Evolutionary conservation across 148 eudicot species (phyloP).

Genomic region (Polygonum maritimum): DNA sequence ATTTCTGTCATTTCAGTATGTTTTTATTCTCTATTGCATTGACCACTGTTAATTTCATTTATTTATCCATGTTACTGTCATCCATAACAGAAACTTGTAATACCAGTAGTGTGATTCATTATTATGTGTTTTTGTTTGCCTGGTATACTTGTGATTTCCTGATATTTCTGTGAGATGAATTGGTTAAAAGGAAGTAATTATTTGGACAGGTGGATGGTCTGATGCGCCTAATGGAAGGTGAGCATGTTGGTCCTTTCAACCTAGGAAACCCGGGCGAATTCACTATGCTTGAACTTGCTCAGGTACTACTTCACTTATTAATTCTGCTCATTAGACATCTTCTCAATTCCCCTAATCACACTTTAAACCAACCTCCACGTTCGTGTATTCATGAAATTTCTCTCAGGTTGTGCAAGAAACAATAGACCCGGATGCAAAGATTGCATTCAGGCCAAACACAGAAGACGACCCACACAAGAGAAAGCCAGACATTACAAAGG

Average conservation of each 20-base stretch:
- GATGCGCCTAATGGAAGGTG: slow-evolving; percentile 96
- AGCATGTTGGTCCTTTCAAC: slow-evolving; percentile 94
- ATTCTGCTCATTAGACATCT: not conserved
- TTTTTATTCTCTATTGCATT: not conserved
- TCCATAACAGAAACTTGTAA: not conserved
- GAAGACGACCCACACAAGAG: slow-evolving; percentile 98
- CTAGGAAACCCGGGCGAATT: slow-evolving; percentile 98
- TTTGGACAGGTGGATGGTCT: slow-evolving; percentile 76
- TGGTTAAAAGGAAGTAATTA: not conserved
- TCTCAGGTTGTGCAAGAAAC: slow-evolving; percentile 90
- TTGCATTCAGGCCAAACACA: slow-evolving; percentile 72
- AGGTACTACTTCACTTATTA: slow-evolving; percentile 29
- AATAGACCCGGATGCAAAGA: slow-evolving; percentile 86
- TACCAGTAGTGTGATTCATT: not conserved
- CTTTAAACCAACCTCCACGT: not conserved
- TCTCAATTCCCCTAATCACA: not conserved
- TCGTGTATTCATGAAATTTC: not conserved
- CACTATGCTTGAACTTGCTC: slow-evolving; percentile 98
- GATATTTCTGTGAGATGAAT: not conserved
- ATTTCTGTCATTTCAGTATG: not conserved
- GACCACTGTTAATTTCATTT: not conserved
- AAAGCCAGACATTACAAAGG: slow-evolving; percentile 83
- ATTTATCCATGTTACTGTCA: not conserved
- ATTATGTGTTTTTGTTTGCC: not conserved
- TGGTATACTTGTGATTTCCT: not conserved